Percentiles rank a stretch among this genome's conserved stretches.
Conservation (phyloP, 352 stramenopile genomes). For the Phytophthora pisi region DNA sequence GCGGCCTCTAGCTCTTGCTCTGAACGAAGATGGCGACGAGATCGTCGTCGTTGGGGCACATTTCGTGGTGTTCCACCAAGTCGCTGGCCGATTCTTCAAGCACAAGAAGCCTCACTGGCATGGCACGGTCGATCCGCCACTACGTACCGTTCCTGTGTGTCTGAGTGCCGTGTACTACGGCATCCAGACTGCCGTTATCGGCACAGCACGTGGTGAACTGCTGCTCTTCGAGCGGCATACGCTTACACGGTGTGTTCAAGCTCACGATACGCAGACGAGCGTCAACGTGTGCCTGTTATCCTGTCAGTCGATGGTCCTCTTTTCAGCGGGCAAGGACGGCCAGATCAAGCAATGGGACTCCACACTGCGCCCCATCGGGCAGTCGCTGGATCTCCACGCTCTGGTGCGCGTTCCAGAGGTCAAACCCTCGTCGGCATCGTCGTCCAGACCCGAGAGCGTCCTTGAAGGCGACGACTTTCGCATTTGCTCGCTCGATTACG, state of each 20-base stretch:
- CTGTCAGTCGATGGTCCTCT: conserved; percentile 78
- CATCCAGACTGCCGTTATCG: conserved; percentile 59
- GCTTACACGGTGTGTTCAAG: conserved; percentile 62
- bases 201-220: conserved; percentile 64
- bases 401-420: conserved; percentile 16
- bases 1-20: conserved; percentile 57
- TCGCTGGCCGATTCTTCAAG: conserved; percentile 67
- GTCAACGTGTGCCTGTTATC: conserved; percentile 64
- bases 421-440: conserved; percentile 1
- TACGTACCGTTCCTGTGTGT: conserved; percentile 56
- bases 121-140: conserved; percentile 26
- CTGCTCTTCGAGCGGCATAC: conserved; percentile 72
- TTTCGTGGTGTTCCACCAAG: conserved; percentile 67
- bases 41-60: conserved; percentile 65
- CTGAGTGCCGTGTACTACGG: conserved; percentile 65
- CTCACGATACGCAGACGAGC: conserved; percentile 56
- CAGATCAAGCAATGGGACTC: conserved; percentile 85
- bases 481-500: conserved; percentile 74
- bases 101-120: conserved; percentile 64
- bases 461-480: conserved; percentile 69
- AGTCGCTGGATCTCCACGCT: conserved; percentile 64
- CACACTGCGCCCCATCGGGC: conserved; percentile 72
- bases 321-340: conserved; percentile 77
- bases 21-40: conserved; percentile 78
- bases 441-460: conserved; percentile 13